Conservation (phyloP, 371 early-diverging fungal genomes). For the Zancudomyces culisetae region DNA sequence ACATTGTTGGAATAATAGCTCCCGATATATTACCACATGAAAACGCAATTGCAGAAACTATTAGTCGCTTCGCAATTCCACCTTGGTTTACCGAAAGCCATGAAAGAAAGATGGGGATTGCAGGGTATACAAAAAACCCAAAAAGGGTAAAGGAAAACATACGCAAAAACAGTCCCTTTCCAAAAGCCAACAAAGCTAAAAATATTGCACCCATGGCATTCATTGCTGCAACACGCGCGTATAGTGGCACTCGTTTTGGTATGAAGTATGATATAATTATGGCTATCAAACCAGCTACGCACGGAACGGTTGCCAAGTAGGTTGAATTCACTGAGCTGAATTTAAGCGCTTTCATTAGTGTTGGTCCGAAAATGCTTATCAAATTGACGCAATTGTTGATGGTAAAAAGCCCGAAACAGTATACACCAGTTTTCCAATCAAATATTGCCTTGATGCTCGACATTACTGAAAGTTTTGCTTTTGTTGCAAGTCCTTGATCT, state of each 20-base stretch:
- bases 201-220: neutral
- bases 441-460: slow-evolving; percentile 6
- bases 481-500: slow-evolving; percentile 12
- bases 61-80: slow-evolving; percentile 17
- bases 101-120: slow-evolving; percentile 14
- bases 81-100: slow-evolving; percentile 18
- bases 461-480: slow-evolving; percentile 11
- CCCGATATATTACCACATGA: slow-evolving; percentile 19
- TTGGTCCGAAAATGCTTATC: slow-evolving; percentile 20
- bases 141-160: neutral
- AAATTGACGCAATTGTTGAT: slow-evolving; percentile 18
- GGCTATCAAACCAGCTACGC: neutral
- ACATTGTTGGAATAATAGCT: slow-evolving; percentile 14
- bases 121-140: neutral
- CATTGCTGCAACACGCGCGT: neutral
- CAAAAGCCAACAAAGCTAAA: neutral
- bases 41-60: slow-evolving; percentile 15
- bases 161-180: neutral
- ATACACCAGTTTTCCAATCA: slow-evolving; percentile 24
- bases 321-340: slow-evolving; percentile 3
- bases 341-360: slow-evolving; percentile 15
- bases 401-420: slow-evolving; percentile 18
- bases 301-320: neutral
- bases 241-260: neutral
- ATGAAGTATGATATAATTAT: neutral